These are phyloP conservation scores for Populus deltoides DNA, from an alignment of 345 rosid species.

Conservation along the genomic window DNA sequence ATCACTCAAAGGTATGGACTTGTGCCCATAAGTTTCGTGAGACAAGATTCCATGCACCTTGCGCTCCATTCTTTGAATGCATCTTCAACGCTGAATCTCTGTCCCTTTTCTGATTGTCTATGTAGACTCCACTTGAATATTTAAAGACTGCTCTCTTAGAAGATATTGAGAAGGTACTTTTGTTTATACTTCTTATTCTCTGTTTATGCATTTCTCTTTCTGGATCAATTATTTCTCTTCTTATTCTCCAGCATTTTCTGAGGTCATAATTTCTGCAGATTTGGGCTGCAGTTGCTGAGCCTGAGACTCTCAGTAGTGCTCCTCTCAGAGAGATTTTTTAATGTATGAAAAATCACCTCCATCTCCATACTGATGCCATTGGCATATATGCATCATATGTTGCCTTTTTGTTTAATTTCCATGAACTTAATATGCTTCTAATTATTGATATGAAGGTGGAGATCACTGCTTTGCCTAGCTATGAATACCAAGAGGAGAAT, in stretches of 20 bases:
- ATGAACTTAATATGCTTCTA: background rate
- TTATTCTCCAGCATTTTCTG: background rate
- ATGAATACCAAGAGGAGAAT: conserved; percentile 36
- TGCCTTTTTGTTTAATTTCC: no score
- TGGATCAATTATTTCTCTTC: background rate
- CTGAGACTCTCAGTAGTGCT: conserved; percentile 20
- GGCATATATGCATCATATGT: no score
- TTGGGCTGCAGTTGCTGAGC: conserved; percentile 31
- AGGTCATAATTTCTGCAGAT: conserved; percentile 22
- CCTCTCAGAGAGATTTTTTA: conserved; percentile 34
- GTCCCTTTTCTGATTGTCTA: background rate
- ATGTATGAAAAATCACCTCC: conserved; percentile 12
- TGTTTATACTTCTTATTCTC: background rate
- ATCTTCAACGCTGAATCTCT: background rate
- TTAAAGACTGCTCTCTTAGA: conserved; percentile 30
- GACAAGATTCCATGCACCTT: no score
- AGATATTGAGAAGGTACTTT: conserved; percentile 34
- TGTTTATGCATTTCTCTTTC: background rate
- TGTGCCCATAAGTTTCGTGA: no score
- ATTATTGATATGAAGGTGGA: conserved; percentile 26
- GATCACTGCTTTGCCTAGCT: conserved; percentile 36
- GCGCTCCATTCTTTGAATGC: background rate
- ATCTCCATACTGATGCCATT: no score
- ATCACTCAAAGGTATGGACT: no score
- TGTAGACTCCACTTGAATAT: conserved; percentile 33